Base-by-base conservation (phyloP, 805 yeast genomes). In the Kluyveromyces wickerhamii region DNA sequence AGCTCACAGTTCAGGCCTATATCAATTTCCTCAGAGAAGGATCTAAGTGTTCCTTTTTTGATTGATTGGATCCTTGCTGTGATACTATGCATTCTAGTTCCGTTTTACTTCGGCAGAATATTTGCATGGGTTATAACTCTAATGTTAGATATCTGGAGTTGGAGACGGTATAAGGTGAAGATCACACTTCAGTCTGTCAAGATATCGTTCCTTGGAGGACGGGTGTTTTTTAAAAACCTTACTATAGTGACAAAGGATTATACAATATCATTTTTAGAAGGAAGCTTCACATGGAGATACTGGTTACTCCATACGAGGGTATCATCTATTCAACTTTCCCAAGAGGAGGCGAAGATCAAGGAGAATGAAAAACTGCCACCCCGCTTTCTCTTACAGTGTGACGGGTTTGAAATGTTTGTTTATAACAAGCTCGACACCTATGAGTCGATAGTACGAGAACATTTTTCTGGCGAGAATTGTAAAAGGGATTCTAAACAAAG, bases 231-330 rank as follows among this genome's bases (percentile, higher is more conserved):
- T 50, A 81, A 79, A 44, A 85, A 87, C 54, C 52, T 88, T 13
- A 72, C 82, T 3, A 65, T 84, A 9, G 72, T 83, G 5, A 81
- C 86, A n/a, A 66, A 74, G 32, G 80, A 88, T 58, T 75, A 76
- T 41, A 76, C 94, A 2, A 51, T 85, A 1, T 72, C 85, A 7
- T 66, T 83, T 1, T 68, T 83, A 18, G 77, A 79, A 40, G 81
- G 89, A 1, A 73, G 75, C 46, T 51, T 89, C 18, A 83, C 94
- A 0, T 92, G 97, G 97, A 60, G 94, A 40, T 89, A 86, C 55
- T 92, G 97, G 97, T 62, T 85, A 34, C 60, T 64, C 4, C 52
- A 58, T 4, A 54, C 67, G 12, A 59, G 71, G 44, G 40, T 39
- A 43, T 51, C 51, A 24, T 48, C 35, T 21, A 49, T 26, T 29